These are phyloP conservation scores for Amniculicola lignicola DNA, from an alignment of 495 filamentous ascomycete genomes.

Conservation along the genomic window DNA sequence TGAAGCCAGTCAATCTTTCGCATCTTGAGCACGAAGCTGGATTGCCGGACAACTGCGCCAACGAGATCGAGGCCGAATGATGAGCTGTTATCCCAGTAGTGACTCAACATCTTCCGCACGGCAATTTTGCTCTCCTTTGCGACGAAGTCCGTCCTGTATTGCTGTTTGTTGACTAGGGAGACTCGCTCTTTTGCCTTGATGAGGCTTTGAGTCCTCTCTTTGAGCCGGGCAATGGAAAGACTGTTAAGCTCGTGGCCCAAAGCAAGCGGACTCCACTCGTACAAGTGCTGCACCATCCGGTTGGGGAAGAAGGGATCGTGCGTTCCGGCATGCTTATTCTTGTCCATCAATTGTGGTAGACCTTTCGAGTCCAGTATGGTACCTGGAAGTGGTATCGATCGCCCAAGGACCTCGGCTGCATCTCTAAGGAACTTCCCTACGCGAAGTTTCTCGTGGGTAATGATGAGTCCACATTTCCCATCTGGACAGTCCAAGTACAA, in stretches of 20 bases:
- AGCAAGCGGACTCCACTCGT: not conserved
- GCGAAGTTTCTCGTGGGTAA: constrained; percentile 28
- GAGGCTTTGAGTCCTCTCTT: not conserved
- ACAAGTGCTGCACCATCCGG: constrained; percentile 46
- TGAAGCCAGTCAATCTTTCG: constrained; percentile 72
- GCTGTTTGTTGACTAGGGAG: constrained; percentile 9
- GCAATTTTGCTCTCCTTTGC: constrained; percentile 46
- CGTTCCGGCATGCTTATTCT: constrained; percentile 11
- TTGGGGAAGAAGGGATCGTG: constrained; percentile 58
- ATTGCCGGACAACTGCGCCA: constrained; percentile 77
- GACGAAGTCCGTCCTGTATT: constrained; percentile 18
- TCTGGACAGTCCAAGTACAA: constrained; percentile 14
- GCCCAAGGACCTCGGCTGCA: not conserved
- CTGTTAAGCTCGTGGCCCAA: constrained; percentile 1
- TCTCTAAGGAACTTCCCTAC: constrained; percentile 22
- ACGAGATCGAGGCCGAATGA: constrained; percentile 71
- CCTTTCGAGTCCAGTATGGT: constrained; percentile 19
- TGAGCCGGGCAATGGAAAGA: constrained; percentile 9
- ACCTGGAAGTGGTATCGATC: constrained; percentile 14
- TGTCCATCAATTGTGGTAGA: not conserved
- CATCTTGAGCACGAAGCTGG: constrained; percentile 81
- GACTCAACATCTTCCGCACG: constrained; percentile 70
- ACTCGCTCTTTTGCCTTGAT: not conserved
- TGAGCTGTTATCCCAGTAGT: constrained; percentile 74
- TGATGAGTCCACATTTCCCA: constrained; percentile 1